These are phyloP conservation scores for Aspergillus luchuensis DNA, from an alignment of 2,329 filamentous ascomycete species.

Conservation along the genomic window DNA sequence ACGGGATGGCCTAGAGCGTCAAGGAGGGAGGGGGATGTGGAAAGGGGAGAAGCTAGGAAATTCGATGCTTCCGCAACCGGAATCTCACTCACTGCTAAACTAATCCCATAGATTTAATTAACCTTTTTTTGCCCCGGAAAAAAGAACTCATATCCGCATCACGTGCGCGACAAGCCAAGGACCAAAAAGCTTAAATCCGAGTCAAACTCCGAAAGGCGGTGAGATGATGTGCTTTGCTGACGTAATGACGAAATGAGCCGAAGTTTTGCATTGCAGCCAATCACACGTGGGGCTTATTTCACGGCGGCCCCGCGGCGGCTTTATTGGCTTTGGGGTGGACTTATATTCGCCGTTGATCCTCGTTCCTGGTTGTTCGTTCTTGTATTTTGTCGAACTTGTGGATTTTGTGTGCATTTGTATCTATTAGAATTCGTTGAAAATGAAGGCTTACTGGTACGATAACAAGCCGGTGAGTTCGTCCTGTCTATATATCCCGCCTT, in stretches of 20 bases:
- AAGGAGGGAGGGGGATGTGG: too few relatives aligned
- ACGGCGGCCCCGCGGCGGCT: not conserved
- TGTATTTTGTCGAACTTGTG: not conserved
- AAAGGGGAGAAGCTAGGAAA: not conserved
- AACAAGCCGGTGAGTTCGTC: conserved; percentile 58
- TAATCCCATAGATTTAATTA: not conserved
- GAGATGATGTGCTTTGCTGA: conserved; percentile 15
- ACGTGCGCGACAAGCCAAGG: not conserved
- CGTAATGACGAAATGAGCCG: conserved; percentile 20
- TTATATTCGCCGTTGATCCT: not conserved
- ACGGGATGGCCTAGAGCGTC: not conserved
- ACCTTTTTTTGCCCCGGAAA: not conserved
- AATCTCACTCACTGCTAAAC: not conserved
- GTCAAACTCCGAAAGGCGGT: conserved; percentile 25
- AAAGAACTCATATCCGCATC: conserved; percentile 17
- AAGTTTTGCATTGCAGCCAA: conserved; percentile 22
- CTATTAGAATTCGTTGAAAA: conserved; percentile 39
- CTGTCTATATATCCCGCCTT: too few relatives aligned
- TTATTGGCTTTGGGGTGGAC: not conserved
- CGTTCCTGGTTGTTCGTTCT: not conserved
- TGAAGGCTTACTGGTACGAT: conserved; percentile 74
- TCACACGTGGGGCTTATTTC: conserved; percentile 23
- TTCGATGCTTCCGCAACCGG: not conserved
- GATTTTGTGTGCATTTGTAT: too few relatives aligned
- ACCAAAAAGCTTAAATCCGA: conserved; percentile 3